phyloP scores from a whole-genome alignment of 2,329 filamentous ascomycete species.

The Nigrospora oryzae region DNA sequence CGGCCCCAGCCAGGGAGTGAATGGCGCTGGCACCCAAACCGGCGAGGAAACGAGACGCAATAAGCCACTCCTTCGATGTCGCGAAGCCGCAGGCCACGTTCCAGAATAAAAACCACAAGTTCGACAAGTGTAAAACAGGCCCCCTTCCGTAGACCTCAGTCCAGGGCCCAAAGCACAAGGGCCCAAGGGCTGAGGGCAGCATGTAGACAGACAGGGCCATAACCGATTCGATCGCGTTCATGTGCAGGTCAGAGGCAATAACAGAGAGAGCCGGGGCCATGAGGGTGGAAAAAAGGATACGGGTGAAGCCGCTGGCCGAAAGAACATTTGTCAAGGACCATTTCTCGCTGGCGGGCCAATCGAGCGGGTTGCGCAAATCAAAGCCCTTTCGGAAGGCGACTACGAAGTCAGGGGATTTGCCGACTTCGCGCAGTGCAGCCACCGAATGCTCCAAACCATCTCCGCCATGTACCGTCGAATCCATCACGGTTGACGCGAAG shows the following conservation, averaged over 20 bases:
- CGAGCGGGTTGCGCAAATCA: not conserved
- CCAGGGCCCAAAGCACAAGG: constrained; percentile 35
- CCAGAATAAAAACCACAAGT: constrained; percentile 36
- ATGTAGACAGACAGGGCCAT: constrained; percentile 36
- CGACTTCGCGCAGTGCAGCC: not conserved
- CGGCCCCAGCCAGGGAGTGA: constrained; percentile 18
- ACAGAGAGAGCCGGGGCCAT: too few species aligned
- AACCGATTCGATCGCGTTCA: too few species aligned
- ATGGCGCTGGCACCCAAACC: constrained; percentile 47
- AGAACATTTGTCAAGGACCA: too few species aligned
- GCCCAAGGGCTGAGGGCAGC: constrained; percentile 38
- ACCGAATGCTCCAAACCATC: too few species aligned
- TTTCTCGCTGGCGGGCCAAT: too few species aligned
- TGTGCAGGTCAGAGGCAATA: too few species aligned
- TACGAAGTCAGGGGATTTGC: not conserved
- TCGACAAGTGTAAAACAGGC: constrained; percentile 39
- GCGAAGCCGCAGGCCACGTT: constrained; percentile 48
- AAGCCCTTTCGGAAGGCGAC: not conserved
- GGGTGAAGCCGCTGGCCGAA: too few species aligned
- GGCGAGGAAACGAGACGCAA: constrained; percentile 44
- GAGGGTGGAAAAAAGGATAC: too few species aligned
- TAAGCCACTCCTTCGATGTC: constrained; percentile 38
- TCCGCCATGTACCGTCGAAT: too few species aligned
- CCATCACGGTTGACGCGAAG: too few species aligned
- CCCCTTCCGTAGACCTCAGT: constrained; percentile 44